phyloP scores from a whole-genome alignment of 1,284 basidiomycete species.

The Rhodotorula sp. region DNA sequence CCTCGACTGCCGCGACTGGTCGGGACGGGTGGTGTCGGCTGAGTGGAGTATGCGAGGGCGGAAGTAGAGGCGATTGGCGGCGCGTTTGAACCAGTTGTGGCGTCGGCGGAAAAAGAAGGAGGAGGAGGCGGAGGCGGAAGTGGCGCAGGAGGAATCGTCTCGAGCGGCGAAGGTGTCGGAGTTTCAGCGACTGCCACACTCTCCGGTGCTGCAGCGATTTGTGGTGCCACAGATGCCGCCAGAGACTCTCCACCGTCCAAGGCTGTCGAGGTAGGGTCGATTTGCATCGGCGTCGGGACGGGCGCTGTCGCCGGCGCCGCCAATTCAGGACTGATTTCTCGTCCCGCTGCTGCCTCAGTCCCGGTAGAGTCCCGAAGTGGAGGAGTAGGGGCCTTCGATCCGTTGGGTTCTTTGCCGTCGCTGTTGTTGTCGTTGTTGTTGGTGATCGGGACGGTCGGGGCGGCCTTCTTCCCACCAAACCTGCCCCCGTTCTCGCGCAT shows the following conservation, averaged over 20 bases:
- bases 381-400: neutral
- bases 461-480: neutral
- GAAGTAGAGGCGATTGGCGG: neutral
- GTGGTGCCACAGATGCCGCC: neutral
- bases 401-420: neutral
- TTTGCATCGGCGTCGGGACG: neutral
- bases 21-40: neutral
- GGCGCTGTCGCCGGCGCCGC: neutral
- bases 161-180: neutral
- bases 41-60: too few species aligned
- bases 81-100: neutral
- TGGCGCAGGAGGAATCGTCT: neutral
- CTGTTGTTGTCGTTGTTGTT: neutral
- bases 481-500: neutral
- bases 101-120: neutral
- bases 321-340: neutral
- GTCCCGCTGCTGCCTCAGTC: neutral
- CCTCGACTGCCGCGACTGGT: slow-evolving; percentile 24
- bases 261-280: neutral
- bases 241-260: neutral
- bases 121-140: neutral
- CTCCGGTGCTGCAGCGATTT: neutral
- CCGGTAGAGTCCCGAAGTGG: neutral
- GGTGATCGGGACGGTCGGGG: neutral
- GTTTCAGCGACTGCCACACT: neutral